These are phyloP conservation scores for Naganishia liquefaciens DNA, from an alignment of 1,284 basidiomycete species.

Conservation along the genomic window DNA sequence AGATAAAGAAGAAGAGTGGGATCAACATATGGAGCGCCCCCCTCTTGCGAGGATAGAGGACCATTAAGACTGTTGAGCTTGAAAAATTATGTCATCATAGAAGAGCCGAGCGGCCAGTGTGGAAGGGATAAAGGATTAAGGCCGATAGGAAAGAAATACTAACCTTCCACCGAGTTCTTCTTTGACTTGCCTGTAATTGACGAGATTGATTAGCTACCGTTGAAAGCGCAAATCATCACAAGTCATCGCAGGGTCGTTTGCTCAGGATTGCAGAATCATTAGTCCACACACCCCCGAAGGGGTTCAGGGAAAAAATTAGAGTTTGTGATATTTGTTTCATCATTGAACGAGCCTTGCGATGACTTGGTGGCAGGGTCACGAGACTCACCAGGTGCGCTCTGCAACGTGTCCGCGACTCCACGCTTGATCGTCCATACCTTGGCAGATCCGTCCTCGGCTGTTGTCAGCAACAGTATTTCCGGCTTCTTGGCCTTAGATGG, in stretches of 20 bases:
- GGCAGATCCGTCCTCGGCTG: slow-evolving; percentile 53
- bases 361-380: background rate
- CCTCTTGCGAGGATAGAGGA: slow-evolving; percentile 33
- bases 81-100: slow-evolving; percentile 51
- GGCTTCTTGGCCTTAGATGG: slow-evolving; percentile 26
- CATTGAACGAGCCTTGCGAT: slow-evolving; percentile 32
- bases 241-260: slow-evolving; percentile 16
- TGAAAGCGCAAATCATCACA: background rate
- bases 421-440: slow-evolving; percentile 55
- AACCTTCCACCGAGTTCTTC: slow-evolving; percentile 45
- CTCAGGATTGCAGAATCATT: slow-evolving; percentile 55
- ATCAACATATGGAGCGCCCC: slow-evolving; percentile 43
- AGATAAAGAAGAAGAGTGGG: slow-evolving; percentile 51
- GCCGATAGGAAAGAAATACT: slow-evolving; percentile 39
- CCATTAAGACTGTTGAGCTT: slow-evolving; percentile 56
- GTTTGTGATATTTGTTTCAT: slow-evolving; percentile 51
- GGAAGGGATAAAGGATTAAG: slow-evolving; percentile 16
- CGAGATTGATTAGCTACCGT: slow-evolving; percentile 11
- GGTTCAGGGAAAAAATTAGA: slow-evolving; percentile 42
- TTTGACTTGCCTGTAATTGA: slow-evolving; percentile 44
- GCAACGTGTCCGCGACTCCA: slow-evolving; percentile 37
- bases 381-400: slow-evolving; percentile 49
- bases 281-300: slow-evolving; percentile 46
- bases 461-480: slow-evolving; percentile 51
- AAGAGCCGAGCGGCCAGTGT: slow-evolving; percentile 19